Conservation (phyloP, 1,284 basidiomycete species). For the Pisolithus thermaeus region DNA sequence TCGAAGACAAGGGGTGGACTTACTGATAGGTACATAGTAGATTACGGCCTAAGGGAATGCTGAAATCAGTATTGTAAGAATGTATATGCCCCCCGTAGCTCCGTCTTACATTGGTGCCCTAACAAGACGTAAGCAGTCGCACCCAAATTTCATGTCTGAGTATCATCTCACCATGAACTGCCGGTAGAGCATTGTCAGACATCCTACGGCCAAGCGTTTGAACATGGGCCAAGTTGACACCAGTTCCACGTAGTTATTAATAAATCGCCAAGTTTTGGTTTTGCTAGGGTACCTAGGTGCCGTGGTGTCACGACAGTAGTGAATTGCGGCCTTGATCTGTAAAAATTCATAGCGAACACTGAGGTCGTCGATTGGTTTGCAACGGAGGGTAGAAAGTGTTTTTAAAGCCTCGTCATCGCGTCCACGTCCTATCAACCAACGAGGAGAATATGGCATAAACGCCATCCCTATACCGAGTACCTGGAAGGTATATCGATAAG, state of each 20-base stretch:
- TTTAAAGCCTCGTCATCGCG: slow-evolving; percentile 28
- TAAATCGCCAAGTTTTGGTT: slow-evolving; percentile 10
- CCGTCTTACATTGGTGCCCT: slow-evolving; percentile 27
- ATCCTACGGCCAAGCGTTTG: slow-evolving; percentile 27
- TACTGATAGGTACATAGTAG: slow-evolving; percentile 31
- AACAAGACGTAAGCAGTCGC: slow-evolving; percentile 2
- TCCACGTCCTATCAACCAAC: slow-evolving; percentile 31
- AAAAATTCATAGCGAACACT: slow-evolving; percentile 27
- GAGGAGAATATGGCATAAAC: slow-evolving; percentile 32
- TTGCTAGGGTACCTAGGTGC: slow-evolving; percentile 18
- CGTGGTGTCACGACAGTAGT: slow-evolving; percentile 20
- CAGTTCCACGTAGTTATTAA: slow-evolving; percentile 23
- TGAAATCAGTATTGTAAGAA: neutral
- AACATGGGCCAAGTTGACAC: slow-evolving; percentile 29
- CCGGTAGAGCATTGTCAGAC: slow-evolving; percentile 30
- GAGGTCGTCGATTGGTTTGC: slow-evolving; percentile 12
- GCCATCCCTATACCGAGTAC: slow-evolving; percentile 29
- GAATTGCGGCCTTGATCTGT: slow-evolving; percentile 28
- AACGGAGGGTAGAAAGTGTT: slow-evolving; percentile 22
- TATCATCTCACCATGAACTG: slow-evolving; percentile 25
- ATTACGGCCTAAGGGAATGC: slow-evolving; percentile 22
- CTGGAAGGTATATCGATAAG: slow-evolving; percentile 12
- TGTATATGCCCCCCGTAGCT: neutral
- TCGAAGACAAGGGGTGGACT: slow-evolving; percentile 1
- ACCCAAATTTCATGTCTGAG: neutral